Conservation (phyloP, 1,284 basidiomycete species). For the Coniferiporia weirii region DNA sequence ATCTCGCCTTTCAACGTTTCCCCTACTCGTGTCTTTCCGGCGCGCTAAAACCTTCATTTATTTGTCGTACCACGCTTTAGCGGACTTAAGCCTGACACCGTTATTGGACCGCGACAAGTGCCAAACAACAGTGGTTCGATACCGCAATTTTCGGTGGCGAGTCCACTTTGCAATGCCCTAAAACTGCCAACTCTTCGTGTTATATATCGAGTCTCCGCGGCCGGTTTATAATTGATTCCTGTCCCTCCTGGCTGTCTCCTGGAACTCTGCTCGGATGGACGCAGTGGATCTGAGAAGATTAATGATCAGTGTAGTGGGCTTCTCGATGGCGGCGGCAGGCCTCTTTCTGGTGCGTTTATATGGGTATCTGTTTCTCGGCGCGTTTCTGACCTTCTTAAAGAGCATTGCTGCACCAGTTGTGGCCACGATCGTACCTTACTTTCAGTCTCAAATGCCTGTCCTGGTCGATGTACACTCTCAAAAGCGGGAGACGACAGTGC, state of each 20-base stretch:
- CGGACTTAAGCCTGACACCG: background rate
- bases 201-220: background rate
- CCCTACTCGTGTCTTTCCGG: no score
- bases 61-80: no score
- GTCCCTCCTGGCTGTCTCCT: background rate
- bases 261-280: slow-evolving; percentile 8
- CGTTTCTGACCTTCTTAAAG: background rate
- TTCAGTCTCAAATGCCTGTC: slow-evolving; percentile 2
- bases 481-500: background rate
- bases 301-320: slow-evolving; percentile 13
- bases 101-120: background rate
- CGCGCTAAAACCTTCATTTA: no score
- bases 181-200: background rate
- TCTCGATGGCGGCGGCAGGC: slow-evolving; percentile 15
- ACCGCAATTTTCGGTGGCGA: slow-evolving; percentile 5
- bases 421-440: background rate
- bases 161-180: slow-evolving; percentile 3
- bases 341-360: slow-evolving; percentile 17
- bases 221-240: background rate
- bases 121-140: slow-evolving; percentile 7
- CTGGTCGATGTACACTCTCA: background rate
- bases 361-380: background rate
- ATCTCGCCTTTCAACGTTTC: no score
- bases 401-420: slow-evolving; percentile 11
- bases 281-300: slow-evolving; percentile 1